A percentile compares a stretch with the other conserved stretches of the same genome.
Conservation (phyloP, 495 filamentous ascomycete species). For the Penicillium macrosclerotiorum region DNA sequence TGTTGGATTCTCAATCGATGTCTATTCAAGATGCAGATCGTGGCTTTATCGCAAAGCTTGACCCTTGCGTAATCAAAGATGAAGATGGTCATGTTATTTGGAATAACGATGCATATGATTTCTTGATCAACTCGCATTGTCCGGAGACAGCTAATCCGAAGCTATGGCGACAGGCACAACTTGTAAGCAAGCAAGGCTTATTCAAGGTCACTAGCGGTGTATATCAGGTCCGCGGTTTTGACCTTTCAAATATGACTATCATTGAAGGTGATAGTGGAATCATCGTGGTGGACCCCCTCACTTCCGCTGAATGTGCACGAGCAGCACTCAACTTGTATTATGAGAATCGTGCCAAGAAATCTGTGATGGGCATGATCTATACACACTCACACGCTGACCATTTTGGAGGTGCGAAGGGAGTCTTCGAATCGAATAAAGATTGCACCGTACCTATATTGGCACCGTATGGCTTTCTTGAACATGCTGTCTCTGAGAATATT, state of each 20-base stretch:
- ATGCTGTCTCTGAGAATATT: slow-evolving; percentile 18
- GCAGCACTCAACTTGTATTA: slow-evolving; percentile 16
- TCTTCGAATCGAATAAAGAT: slow-evolving; percentile 3
- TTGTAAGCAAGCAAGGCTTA: slow-evolving; percentile 13
- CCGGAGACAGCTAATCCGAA: slow-evolving; percentile 15
- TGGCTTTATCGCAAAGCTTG: slow-evolving; percentile 12
- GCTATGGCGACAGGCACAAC: slow-evolving; percentile 20
- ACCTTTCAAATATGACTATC: slow-evolving; percentile 22
- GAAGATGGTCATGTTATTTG: slow-evolving; percentile 8
- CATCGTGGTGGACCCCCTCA: slow-evolving; percentile 23
- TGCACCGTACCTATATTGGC: slow-evolving; percentile 12
- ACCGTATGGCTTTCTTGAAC: slow-evolving; percentile 19
- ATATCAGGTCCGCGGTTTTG: slow-evolving; percentile 19
- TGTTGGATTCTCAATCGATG: background rate
- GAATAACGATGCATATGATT: slow-evolving; percentile 15
- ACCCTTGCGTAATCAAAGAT: slow-evolving; percentile 10
- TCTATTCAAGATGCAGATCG: slow-evolving; percentile 2
- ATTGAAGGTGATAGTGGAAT: slow-evolving; percentile 20
- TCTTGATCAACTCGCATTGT: slow-evolving; percentile 6
- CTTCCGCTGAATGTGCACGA: slow-evolving; percentile 12
- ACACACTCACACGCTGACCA: slow-evolving; percentile 24
- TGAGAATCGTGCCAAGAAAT: slow-evolving; percentile 4
- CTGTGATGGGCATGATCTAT: slow-evolving; percentile 19
- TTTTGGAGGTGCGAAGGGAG: slow-evolving; percentile 14
- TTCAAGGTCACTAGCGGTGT: slow-evolving; percentile 16